Base-by-base conservation (phyloP, 2,329 filamentous ascomycete genomes). In the Cladosporium sp. region DNA sequence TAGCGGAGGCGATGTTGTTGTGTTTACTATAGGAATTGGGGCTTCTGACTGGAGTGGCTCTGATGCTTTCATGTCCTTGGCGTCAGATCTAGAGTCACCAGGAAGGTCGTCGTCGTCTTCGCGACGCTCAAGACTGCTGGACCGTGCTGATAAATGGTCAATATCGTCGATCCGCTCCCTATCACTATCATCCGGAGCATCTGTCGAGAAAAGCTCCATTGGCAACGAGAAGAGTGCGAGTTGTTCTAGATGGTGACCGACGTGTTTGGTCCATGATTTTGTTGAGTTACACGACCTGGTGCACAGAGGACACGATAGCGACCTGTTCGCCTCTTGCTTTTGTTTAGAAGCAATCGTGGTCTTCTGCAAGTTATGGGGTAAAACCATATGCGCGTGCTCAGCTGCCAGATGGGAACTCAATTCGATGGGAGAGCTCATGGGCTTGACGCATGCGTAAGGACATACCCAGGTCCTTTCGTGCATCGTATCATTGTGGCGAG, bases 401-500 rank as follows among this genome's bases (percentile, higher is more conserved):
- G 35, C 35, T 37, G 35, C 35, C 12, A 49, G n/a, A 49, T 49
- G 44, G 8, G 44, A 49, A 6, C 12, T 26, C 7, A 49, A 49
- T 4, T 49, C 44, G 7, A 7, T n/a, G 14, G n/a, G 23, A 49
- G 44, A 49, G 18, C 5, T 8, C 2, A 49, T 23, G 3, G 44
- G 44, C 1, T 7, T 16, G 23, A 12, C 44, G 44, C 44, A 49
- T 10, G n/a, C n/a, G 12, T 49, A 49, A 21, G 44, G 44, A n/a
- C 44, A 49, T 49, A 23, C n/a, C 44, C n/a, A 23, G 23, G 23
- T 11, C 44, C n/a, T 70, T 68, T 31, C 68, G n/a, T 49, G 44
- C 44, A 26, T 49, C 5, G 6, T 66, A 66, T 35, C 65, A 56
- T 37, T 72, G 66, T 12, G 75, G 69, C 57, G 76, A 21, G n/a